Evolutionary conservation across 2,329 filamentous ascomycete genomes (phyloP), one percentile per base, ranked within the genome.

Genomic region (Penicillium sp.): DNA sequence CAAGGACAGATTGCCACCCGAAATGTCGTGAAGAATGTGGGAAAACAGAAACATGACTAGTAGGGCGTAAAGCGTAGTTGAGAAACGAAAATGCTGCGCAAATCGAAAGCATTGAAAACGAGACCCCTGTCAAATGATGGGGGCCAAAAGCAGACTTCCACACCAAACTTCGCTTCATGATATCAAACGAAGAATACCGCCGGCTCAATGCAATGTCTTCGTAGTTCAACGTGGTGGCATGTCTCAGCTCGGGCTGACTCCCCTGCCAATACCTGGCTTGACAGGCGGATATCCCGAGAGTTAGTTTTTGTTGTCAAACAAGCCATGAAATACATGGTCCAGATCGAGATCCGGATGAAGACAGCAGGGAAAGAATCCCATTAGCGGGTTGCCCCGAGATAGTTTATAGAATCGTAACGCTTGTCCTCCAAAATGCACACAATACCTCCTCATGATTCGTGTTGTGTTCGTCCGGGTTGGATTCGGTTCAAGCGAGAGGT

Each of bases 371-470:
- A 64, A 64, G 63, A 67, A 58, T 58, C 61, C 64, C 53, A 74
- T 74, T 75, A 75, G 63, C 66, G 72, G 74, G 72, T 75, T 66
- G 73, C 73, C 74, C 74, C 72, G 26, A 63, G 41, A 64, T 75
- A 74, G 59, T 76, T 70, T 76, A 75, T 73, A 69, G 64, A 64
- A 62, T 64, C 61, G 65, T 68, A 63, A 64, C 52, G 52, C 56
- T 60, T 64, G 61, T 60, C 60, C 62, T 64, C 54, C 61, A 62
- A 58, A 57, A 64, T 62, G 57, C 61, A 61, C 17, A 31, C 52
- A 63, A 63, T 59, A 61, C 53, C 56, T 62, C 48, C 46, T 50
- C 29, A 26, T 21, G 38, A 26, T 52, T 41, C 53, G 5, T 35
- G 26, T 46, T 29, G 13, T 35, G n/a, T 50, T 21, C 41, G 21